phyloP scores from a whole-genome alignment of 306 rosid genomes.

The Urtica urens region DNA sequence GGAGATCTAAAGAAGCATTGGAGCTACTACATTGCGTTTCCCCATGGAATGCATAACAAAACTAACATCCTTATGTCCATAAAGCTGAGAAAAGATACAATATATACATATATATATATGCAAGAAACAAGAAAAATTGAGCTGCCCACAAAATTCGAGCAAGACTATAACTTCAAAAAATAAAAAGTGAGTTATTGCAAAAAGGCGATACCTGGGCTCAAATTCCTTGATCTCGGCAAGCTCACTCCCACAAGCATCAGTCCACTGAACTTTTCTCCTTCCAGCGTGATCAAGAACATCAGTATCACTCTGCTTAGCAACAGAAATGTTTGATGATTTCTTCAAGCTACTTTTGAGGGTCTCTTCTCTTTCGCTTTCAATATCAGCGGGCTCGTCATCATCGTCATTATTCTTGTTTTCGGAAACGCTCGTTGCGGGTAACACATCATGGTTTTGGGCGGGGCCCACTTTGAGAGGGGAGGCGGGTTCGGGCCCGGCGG shows the following conservation, averaged over 20 bases:
- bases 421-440: slow-evolving; percentile 39
- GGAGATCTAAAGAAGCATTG: too few species aligned
- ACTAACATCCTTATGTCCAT: too few species aligned
- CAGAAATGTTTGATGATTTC: slow-evolving; percentile 28
- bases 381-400: slow-evolving; percentile 26
- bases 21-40: too few species aligned
- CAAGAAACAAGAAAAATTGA: too few species aligned
- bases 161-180: too few species aligned
- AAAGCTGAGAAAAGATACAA: too few species aligned
- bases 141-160: too few species aligned
- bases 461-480: slow-evolving; percentile 89
- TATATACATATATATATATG: too few species aligned
- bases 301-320: too few species aligned
- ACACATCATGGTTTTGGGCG: slow-evolving; percentile 63
- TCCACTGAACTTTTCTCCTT: slow-evolving; percentile 89
- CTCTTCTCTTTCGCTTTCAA: slow-evolving; percentile 31
- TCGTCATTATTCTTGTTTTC: slow-evolving; percentile 44
- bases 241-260: slow-evolving; percentile 77
- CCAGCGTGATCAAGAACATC: slow-evolving; percentile 36
- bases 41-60: too few species aligned
- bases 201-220: slow-evolving; percentile 96
- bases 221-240: slow-evolving; percentile 77
- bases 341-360: slow-evolving; percentile 77
- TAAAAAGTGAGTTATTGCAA: too few species aligned
- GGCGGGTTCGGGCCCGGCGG: slow-evolving; percentile 66